Percentiles rank a stretch among this genome's conserved stretches.
phyloP scores from a whole-genome alignment of 208 protist species.

The Leishmania arabica region DNA sequence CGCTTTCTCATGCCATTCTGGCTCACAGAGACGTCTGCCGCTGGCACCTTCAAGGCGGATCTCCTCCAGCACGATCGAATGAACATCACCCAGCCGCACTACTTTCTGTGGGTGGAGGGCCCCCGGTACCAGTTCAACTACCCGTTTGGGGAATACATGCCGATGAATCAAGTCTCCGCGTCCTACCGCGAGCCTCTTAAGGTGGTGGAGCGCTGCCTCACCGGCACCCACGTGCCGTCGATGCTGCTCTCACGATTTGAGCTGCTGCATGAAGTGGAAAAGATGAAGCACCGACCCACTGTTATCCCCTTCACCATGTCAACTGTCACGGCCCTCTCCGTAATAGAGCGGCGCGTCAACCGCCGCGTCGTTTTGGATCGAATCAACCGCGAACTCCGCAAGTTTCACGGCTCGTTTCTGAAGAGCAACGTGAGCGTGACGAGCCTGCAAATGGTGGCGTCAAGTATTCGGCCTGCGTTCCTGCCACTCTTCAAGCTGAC shows the following conservation, averaged over 20 bases:
- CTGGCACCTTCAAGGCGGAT: slow-evolving; percentile 77
- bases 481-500: slow-evolving; percentile 76
- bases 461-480: slow-evolving; percentile 80
- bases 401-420: slow-evolving; percentile 88
- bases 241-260: slow-evolving; percentile 91
- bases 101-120: slow-evolving; percentile 81
- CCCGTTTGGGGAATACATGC: slow-evolving; percentile 84
- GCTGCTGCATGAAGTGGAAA: slow-evolving; percentile 75
- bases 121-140: slow-evolving; percentile 89
- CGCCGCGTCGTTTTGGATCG: slow-evolving; percentile 62
- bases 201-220: slow-evolving; percentile 70
- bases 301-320: slow-evolving; percentile 90
- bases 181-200: slow-evolving; percentile 79
- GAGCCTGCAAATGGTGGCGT: slow-evolving; percentile 62
- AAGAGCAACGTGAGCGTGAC: slow-evolving; percentile 74
- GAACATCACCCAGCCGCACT: slow-evolving; percentile 78
- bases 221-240: slow-evolving; percentile 83
- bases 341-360: slow-evolving; percentile 75
- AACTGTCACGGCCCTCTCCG: slow-evolving; percentile 77
- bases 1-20: slow-evolving; percentile 89
- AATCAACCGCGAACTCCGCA: slow-evolving; percentile 79
- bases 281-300: slow-evolving; percentile 53
- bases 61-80: slow-evolving; percentile 80
- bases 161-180: slow-evolving; percentile 83
- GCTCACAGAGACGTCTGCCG: slow-evolving; percentile 67